Conservation (phyloP, 352 stramenopile species). For the Pythium aquatile region DNA sequence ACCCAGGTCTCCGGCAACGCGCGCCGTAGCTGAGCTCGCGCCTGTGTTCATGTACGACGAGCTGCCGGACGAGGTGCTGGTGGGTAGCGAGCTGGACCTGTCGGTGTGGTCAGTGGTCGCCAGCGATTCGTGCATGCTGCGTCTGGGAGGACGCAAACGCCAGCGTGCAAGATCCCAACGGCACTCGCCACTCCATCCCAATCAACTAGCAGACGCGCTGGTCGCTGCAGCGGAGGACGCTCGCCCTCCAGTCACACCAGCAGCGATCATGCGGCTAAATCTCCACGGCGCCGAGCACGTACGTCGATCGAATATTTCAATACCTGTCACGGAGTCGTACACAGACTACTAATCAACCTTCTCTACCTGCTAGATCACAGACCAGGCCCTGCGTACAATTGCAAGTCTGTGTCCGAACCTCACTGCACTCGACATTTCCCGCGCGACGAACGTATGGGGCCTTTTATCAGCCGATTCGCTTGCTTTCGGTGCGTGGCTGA, state of each 20-base stretch:
- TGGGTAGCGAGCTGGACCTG: conserved; percentile 49
- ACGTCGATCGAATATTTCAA: neutral
- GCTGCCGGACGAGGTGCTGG: conserved; percentile 62
- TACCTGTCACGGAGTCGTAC: neutral
- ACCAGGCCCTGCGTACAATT: conserved; percentile 39
- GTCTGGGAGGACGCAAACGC: conserved; percentile 26
- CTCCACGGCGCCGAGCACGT: conserved; percentile 60
- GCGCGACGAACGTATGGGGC: conserved; percentile 37
- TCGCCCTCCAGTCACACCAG: conserved; percentile 1
- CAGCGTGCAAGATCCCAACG: neutral
- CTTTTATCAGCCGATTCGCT: no score
- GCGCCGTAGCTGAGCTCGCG: conserved; percentile 38
- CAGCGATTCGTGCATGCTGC: conserved; percentile 52
- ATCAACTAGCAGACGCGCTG: conserved; percentile 39
- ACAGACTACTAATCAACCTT: neutral
- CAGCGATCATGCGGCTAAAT: conserved; percentile 34
- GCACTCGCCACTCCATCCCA: conserved; percentile 5
- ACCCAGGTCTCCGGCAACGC: neutral
- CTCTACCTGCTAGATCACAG: conserved; percentile 37
- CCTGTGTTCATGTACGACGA: conserved; percentile 53
- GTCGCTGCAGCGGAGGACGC: neutral
- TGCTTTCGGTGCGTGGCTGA: neutral
- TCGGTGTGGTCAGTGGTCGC: conserved; percentile 71
- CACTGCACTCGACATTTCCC: conserved; percentile 40
- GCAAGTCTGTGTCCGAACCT: conserved; percentile 37